phyloP scores from a whole-genome alignment of 1,139 yeast genomes.

The Debaryomyces sp. region DNA sequence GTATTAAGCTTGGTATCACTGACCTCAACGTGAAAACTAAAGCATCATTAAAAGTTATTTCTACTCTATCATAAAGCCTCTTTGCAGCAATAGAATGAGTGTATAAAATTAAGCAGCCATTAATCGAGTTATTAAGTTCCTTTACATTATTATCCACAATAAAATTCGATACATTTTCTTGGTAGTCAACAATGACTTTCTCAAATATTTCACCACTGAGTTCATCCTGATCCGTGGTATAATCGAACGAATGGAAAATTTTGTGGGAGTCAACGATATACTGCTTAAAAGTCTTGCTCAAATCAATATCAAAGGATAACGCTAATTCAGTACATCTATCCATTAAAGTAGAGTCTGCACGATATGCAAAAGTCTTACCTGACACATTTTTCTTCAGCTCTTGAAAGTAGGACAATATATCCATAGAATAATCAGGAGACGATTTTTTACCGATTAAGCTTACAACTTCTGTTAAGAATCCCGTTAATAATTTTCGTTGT shows the following conservation, averaged over 20 bases:
- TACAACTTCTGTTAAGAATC: constrained; percentile 47
- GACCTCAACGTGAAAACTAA: constrained; percentile 35
- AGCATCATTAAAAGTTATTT: constrained; percentile 35
- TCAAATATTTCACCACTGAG: constrained; percentile 36
- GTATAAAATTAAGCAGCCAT: constrained; percentile 34
- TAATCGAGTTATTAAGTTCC: constrained; percentile 29
- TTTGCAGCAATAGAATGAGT: constrained; percentile 25
- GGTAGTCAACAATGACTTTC: constrained; percentile 36
- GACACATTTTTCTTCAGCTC: constrained; percentile 14
- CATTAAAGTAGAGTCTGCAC: constrained; percentile 23
- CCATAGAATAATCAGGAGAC: constrained; percentile 26
- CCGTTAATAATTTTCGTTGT: constrained; percentile 48
- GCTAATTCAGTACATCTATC: constrained; percentile 58
- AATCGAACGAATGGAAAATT: constrained; percentile 29
- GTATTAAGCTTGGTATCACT: constrained; percentile 41
- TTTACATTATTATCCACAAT: constrained; percentile 29
- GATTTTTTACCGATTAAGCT: constrained; percentile 36
- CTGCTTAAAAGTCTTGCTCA: constrained; percentile 41
- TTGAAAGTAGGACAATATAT: constrained; percentile 26
- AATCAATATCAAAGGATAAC: constrained; percentile 64
- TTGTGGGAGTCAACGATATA: constrained; percentile 29
- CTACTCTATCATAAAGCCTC: constrained; percentile 18
- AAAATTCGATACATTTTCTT: constrained; percentile 28
- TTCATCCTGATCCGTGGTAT: constrained; percentile 26
- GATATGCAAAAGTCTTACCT: constrained; percentile 16